phyloP scores from a whole-genome alignment of 768 basidiomycete species.

The Boletus edulis region DNA sequence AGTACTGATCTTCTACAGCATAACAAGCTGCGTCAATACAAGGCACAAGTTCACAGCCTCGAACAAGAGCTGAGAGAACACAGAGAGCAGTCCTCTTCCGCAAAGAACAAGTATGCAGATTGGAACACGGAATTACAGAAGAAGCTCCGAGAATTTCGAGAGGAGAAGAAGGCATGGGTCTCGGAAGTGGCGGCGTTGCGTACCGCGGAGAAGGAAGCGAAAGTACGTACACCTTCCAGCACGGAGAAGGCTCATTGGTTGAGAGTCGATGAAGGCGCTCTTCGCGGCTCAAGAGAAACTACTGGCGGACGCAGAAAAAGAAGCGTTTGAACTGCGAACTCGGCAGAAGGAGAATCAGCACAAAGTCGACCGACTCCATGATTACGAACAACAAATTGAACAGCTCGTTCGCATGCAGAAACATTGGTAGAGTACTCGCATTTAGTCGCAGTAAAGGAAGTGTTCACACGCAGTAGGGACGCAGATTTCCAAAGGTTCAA shows the following conservation, averaged over 20 bases:
- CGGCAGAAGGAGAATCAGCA: constrained; percentile 74
- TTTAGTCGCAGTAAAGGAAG: background rate
- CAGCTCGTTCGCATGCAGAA: constrained; percentile 74
- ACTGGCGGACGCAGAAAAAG: constrained; percentile 62
- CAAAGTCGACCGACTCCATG: constrained; percentile 75
- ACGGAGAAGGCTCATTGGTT: background rate
- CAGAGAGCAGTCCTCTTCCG: constrained; percentile 66
- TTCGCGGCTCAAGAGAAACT: constrained; percentile 69
- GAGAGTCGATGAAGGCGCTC: constrained; percentile 44
- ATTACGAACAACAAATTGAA: constrained; percentile 87
- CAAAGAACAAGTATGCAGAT: constrained; percentile 77
- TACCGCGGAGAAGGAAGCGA: constrained; percentile 66
- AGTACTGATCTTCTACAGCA: constrained; percentile 45
- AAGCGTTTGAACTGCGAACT: constrained; percentile 72
- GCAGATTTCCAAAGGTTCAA: constrained; percentile 70
- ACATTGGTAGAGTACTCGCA: constrained; percentile 59
- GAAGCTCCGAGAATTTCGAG: constrained; percentile 69
- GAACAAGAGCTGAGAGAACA: constrained; percentile 71
- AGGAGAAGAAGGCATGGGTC: constrained; percentile 78
- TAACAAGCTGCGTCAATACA: constrained; percentile 79
- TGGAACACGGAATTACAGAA: constrained; percentile 84
- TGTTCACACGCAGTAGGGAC: constrained; percentile 50
- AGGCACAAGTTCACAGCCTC: constrained; percentile 60
- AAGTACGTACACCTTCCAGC: constrained; percentile 37
- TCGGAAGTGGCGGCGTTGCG: constrained; percentile 66